Evolutionary conservation across 169 alveolate species (phyloP).

Genomic region (Eimeria zaria): DNA sequence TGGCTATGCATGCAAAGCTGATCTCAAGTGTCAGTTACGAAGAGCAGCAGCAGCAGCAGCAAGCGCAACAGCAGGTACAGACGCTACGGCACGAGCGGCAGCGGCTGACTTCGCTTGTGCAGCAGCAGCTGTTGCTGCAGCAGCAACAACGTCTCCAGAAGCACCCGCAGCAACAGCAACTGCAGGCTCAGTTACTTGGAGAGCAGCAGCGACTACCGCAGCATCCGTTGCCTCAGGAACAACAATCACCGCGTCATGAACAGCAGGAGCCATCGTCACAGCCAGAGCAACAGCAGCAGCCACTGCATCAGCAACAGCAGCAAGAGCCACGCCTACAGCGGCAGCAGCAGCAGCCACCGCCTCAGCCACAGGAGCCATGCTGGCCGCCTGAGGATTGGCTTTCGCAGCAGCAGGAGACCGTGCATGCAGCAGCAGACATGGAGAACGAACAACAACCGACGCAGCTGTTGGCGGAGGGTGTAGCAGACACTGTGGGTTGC

Average conservation of each 20-base stretch:
- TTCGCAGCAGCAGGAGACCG: neutral
- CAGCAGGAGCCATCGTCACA: neutral
- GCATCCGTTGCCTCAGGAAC: neutral
- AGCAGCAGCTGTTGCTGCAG: slow-evolving; percentile 52
- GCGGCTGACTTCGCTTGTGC: slow-evolving; percentile 17
- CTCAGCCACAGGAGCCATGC: neutral
- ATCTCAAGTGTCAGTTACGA: slow-evolving; percentile 6
- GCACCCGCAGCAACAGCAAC: neutral
- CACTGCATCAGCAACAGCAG: slow-evolving; percentile 1
- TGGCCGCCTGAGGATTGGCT: neutral
- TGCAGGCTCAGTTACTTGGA: slow-evolving; percentile 18
- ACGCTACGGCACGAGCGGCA: slow-evolving; percentile 8
- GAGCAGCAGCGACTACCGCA: slow-evolving; percentile 4
- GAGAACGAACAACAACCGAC: slow-evolving; percentile 36
- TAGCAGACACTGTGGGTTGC: slow-evolving; percentile 24
- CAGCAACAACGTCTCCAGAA: neutral
- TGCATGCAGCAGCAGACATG: neutral
- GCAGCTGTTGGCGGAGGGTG: slow-evolving; percentile 7
- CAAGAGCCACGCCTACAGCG: neutral
- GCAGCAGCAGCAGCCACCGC: neutral
- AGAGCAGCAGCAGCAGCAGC: slow-evolving; percentile 29
- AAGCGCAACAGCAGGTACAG: slow-evolving; percentile 10
- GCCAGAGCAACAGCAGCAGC: neutral
- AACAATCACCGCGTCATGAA: neutral
- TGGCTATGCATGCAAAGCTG: slow-evolving; percentile 16